Base-by-base conservation (phyloP, 768 basidiomycete species). In the Rubroboletus satanas region DNA sequence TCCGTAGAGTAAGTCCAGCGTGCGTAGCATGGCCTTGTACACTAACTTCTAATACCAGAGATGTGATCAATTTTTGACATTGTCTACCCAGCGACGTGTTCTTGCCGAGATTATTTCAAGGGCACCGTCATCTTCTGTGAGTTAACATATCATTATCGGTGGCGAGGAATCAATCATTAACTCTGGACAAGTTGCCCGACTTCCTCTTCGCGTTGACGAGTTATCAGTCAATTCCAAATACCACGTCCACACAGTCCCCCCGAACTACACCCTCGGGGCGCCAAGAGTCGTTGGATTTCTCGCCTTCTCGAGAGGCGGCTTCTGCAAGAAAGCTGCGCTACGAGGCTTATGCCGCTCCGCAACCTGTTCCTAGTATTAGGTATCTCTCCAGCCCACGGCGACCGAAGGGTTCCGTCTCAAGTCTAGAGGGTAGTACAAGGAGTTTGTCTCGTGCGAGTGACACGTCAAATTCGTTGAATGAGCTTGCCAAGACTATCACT, bases 341-440 rank as follows among this genome's bases (percentile, higher is more conserved):
- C 61, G 74, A 79, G 14, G 84, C 88, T 31, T 90, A 90, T 64
- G 87, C 83, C 23, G 63, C 82, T 2, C 88, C 88, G 23, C 77
- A 74, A 52, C 74, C 77, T 15, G 70, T 76, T 11, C 73, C 75
- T n/a, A 76, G 80, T 37, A 69, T 82, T 14, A 71, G 76, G 44
- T 65, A 68, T 18, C 58, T 65, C 18, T 57, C 72, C 31, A 73
- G 72, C 52, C 62, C 65, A 41, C 60, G 60, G 45, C 68, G 51
- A 67, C 57, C 53, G 58, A 66, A 68, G 49, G 73, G 73, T 55
- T 75, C 77, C 3, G 53, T 61, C 44, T 73, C 74, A 17, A 74
- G 77, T 59, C 60, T 66, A 44, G 67, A 66, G 42, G 69, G 57
- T 51, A 71, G 70, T 7, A 61, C 64, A 33, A 67, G 64, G 48